Evolutionary conservation across 2,329 filamentous ascomycete species (phyloP).

Genomic region (Phoma herbarum): DNA sequence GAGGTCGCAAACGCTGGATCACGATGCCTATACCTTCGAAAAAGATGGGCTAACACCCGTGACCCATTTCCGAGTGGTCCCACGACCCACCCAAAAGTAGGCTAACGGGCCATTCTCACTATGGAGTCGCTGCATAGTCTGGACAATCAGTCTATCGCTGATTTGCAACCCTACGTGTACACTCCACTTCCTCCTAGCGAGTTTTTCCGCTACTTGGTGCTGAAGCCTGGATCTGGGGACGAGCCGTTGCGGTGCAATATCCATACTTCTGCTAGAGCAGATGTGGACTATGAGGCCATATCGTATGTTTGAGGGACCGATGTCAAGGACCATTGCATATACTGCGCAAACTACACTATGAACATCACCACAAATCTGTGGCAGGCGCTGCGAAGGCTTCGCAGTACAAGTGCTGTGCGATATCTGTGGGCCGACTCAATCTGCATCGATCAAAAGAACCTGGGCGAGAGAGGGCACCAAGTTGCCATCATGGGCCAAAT

Average conservation of each 20-base stretch:
- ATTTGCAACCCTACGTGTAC: neutral
- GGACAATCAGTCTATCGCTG: neutral
- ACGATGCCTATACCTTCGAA: too few relatives aligned
- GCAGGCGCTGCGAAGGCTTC: neutral
- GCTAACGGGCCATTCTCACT: too few relatives aligned
- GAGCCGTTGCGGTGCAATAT: neutral
- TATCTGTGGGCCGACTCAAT: neutral
- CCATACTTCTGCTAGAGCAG: neutral
- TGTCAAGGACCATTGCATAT: neutral
- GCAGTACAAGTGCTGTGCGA: neutral
- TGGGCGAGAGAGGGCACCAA: neutral
- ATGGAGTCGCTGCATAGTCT: neutral
- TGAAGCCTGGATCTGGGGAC: neutral
- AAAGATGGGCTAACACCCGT: too few relatives aligned
- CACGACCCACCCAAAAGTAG: too few relatives aligned
- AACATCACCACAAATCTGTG: neutral
- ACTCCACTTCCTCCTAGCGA: neutral
- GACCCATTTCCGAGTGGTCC: too few relatives aligned
- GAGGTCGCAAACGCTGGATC: too few relatives aligned
- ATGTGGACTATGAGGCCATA: neutral
- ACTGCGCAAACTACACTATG: neutral
- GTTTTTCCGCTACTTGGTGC: neutral
- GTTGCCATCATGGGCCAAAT: neutral
- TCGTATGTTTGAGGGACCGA: conserved; percentile 2
- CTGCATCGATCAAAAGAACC: neutral